A percentile compares a stretch with the other conserved stretches of the same genome.
Conservation (phyloP, 441 rosid genomes). For the Populus hybrid region DNA sequence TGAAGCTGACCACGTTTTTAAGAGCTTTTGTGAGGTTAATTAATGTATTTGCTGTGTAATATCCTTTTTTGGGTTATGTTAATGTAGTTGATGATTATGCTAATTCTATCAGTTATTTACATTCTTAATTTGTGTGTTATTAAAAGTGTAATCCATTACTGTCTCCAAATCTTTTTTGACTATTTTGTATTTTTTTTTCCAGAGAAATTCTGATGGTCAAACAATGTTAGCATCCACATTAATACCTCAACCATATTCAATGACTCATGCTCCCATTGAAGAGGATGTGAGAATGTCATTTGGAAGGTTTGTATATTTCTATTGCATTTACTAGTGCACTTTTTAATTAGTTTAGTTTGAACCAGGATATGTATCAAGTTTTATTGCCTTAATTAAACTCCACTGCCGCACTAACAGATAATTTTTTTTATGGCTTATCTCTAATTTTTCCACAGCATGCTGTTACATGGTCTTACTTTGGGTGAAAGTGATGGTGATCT, state of each 20-base stretch:
- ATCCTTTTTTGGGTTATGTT: constrained; percentile 3
- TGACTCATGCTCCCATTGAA: constrained; percentile 59
- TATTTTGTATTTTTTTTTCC: constrained; percentile 14
- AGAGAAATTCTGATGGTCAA: constrained; percentile 91
- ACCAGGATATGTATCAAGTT: not conserved
- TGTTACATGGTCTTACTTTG: constrained; percentile 81
- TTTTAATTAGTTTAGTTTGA: constrained; percentile 1
- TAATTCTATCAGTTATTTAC: not conserved
- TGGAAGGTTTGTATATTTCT: constrained; percentile 66
- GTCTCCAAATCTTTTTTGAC: constrained; percentile 10
- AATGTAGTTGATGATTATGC: not conserved
- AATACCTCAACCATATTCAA: constrained; percentile 80
- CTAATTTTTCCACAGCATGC: constrained; percentile 63
- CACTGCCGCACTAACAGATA: not conserved
- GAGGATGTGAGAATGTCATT: constrained; percentile 96
- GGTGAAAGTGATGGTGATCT: constrained; percentile 90
- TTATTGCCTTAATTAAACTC: constrained; percentile 1
- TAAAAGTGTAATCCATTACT: not conserved
- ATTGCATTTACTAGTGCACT: not conserved
- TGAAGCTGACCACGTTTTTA: constrained; percentile 89
- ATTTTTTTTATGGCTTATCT: not conserved
- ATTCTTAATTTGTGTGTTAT: not conserved
- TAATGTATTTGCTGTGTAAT: constrained; percentile 19
- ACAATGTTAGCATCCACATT: constrained; percentile 87
- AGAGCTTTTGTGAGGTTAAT: constrained; percentile 87